These are phyloP conservation scores for Boletus rufocinnamomeus DNA, from an alignment of 768 basidiomycete species.

Conservation along the genomic window DNA sequence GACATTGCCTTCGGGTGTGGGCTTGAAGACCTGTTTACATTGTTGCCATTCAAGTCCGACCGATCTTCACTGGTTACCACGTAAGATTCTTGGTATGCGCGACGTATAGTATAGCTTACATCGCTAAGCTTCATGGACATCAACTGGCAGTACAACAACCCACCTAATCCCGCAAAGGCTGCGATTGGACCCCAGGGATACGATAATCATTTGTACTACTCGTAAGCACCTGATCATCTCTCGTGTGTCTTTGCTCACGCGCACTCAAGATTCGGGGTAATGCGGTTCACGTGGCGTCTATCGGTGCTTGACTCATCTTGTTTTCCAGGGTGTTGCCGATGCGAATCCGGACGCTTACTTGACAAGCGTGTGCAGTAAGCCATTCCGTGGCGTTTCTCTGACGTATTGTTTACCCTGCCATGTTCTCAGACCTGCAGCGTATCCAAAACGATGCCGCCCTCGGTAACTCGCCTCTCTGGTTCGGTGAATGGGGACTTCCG, in stretches of 20 bases:
- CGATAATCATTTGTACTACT: constrained; percentile 81
- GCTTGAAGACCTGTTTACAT: constrained; percentile 29
- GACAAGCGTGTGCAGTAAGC: constrained; percentile 67
- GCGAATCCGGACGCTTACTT: constrained; percentile 66
- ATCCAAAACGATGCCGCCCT: constrained; percentile 48
- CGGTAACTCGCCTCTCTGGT: constrained; percentile 51
- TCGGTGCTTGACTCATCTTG: constrained; percentile 1
- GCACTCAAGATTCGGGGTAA: constrained; percentile 56
- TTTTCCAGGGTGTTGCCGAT: constrained; percentile 64
- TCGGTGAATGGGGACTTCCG: constrained; percentile 63
- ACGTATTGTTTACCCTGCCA: not conserved
- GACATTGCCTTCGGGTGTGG: constrained; percentile 26
- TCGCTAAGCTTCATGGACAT: constrained; percentile 75
- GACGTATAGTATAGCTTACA: constrained; percentile 6
- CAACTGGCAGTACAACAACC: constrained; percentile 72
- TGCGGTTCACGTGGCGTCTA: constrained; percentile 1
- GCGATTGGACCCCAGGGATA: constrained; percentile 70
- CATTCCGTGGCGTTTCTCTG: not conserved
- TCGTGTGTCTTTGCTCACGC: constrained; percentile 9
- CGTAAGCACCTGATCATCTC: constrained; percentile 40
- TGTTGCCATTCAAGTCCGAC: constrained; percentile 16
- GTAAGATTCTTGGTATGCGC: constrained; percentile 28
- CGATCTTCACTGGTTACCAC: constrained; percentile 39
- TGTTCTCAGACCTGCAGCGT: constrained; percentile 55
- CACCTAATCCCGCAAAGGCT: constrained; percentile 70